Evolutionary conservation across 2,329 filamentous ascomycete genomes (phyloP).

Genomic region (Saccharata proteae): DNA sequence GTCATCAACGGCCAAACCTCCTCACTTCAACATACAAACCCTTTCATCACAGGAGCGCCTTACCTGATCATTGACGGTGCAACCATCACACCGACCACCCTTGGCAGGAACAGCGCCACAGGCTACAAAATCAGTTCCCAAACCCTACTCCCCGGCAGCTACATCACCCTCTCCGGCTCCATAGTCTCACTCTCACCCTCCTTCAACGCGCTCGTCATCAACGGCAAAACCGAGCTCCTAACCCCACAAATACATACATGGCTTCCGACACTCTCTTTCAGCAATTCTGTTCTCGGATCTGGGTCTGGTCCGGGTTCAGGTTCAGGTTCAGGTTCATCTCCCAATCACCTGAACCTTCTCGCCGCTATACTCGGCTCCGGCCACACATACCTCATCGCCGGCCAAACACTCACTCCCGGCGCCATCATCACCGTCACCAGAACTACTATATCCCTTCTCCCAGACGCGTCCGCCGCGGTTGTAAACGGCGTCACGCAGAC

Average conservation of each 20-base stretch:
- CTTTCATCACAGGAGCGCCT: slow-evolving; percentile 11
- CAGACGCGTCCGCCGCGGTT: slow-evolving; percentile 20
- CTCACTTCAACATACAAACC: background rate
- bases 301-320: slow-evolving; percentile 16
- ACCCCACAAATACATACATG: slow-evolving; percentile 15
- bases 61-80: slow-evolving; percentile 13
- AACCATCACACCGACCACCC: slow-evolving; percentile 11
- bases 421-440: slow-evolving; percentile 21
- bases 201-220: slow-evolving; percentile 20
- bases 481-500: slow-evolving; percentile 21
- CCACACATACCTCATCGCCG: slow-evolving; percentile 24
- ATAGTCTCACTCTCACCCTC: slow-evolving; percentile 21
- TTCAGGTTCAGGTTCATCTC: too few relatives aligned
- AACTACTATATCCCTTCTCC: slow-evolving; percentile 20
- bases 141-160: slow-evolving; percentile 24
- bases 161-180: slow-evolving; percentile 21
- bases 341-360: too few relatives aligned
- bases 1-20: slow-evolving; percentile 10
- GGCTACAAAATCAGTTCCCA: slow-evolving; percentile 27
- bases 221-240: slow-evolving; percentile 22
- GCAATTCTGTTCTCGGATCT: slow-evolving; percentile 16
- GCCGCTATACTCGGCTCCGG: slow-evolving; percentile 2
- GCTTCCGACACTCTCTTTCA: slow-evolving; percentile 20
- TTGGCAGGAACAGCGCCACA: slow-evolving; percentile 22
- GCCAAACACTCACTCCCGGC: slow-evolving; percentile 26